Base-by-base conservation (phyloP, 176 grass and related monocot species). In the Microstegium vimineum region DNA sequence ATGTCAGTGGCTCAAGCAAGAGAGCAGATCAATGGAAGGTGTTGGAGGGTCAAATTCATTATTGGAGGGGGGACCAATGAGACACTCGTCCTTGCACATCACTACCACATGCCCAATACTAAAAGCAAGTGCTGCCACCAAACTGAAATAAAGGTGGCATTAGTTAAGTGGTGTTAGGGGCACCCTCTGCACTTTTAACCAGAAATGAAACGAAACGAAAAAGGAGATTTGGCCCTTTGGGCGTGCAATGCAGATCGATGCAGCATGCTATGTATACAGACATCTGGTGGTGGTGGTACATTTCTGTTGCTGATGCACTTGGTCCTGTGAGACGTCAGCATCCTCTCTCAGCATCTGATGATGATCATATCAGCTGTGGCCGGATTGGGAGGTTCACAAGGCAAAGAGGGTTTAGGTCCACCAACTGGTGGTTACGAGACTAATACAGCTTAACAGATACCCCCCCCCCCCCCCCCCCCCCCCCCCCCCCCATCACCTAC, bases 361-460 rank as follows among this genome's bases (percentile, higher is more conserved):
- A 90, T 95, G 77, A 88, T 82, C 78, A 62, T 22, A 12, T 82
- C 78, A 73, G 78, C 76, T 74, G 81, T 25, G 76, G 54, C 51
- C 20, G 78, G 89, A 87, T 83, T 67, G 69, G 74, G 72, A 83
- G 85, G 84, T 84, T 68, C 51, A 71, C 22, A 78, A 35, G 73
- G 80, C 54, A 89, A 86, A 87, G 90, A 86, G 80, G 84, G 75
- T 97, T 94, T 97, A 91, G 94, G 94, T 97, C 91, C 91, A 97
- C 94, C 94, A 94, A 97, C 89, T 97, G 91, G 94, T 97, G 43
- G 94, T 94, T 94, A 93, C 75, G 28, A 75, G 94, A 97, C 79
- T 93, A 91, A 87, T 90, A 97, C 94, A 86, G 80, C 91, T 87
- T 93, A 97, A 97, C 88, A 90, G 84, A 94, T 82, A 82, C 79